Evolutionary conservation across 179 eudicot species (phyloP), one percentile per base, ranked within the genome.

Genomic region (Silene noctiflora): DNA sequence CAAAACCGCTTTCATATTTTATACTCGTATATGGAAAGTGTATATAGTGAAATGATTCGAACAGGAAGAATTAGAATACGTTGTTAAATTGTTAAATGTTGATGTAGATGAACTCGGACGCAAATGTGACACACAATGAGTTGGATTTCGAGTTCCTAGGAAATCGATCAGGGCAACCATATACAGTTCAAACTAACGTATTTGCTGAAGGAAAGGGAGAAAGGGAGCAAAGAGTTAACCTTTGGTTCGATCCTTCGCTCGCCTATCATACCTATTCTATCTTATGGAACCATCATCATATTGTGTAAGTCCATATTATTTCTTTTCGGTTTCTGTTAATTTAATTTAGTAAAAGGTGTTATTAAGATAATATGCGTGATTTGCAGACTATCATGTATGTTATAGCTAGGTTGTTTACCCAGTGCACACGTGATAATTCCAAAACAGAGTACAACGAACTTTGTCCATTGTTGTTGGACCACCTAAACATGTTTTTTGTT

Each of bases 71-170:
- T 10, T 39, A 39, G 46, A 39, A 39, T 39, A 39, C 46, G 46
- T 39, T 6, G 46, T 39, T 39, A 39, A 39, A 39, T 39, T 7
- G 11, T 14, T 3, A n/a, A n/a, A 60, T 71, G 11, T 73, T 67
- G 29, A 25, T 59, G 63, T 31, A 59, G 96, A 85, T 91, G 96
- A 89, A 84, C 58, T 91, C 96, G 22, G 89, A 91, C 77, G 85
- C 89, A 21, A 81, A 83, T 69, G 66, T 35, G 0, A 63, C 80
- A 4, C 87, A 89, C 0, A 89, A 91, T 25, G 96, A 91, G 77
- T 77, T 91, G 25, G 96, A 91, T 63, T 89, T 91, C 60, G 96
- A 91, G 79, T 91, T 91, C 85, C 78, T 91, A 82, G 96, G 96
- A 9, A 91, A 91, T 63, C 80, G 91, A 31, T 69, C 83, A 1